Evolutionary conservation across 352 stramenopile genomes (phyloP).

Genomic region (Pythium grandisporangium): DNA sequence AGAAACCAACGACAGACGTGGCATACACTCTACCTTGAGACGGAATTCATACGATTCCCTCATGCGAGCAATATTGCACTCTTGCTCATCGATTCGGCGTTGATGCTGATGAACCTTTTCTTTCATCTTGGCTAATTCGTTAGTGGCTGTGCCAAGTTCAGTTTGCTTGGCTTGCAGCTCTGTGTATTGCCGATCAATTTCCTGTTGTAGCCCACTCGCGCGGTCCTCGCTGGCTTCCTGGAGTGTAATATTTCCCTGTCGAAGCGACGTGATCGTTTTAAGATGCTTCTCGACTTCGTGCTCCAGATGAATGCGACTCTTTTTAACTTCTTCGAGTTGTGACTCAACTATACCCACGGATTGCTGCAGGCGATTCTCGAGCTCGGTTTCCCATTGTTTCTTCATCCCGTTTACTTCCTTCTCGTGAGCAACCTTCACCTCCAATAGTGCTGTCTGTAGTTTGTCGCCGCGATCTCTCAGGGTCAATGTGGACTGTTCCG

Average conservation of each 20-base stretch:
- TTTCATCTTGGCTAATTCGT: slow-evolving; percentile 22
- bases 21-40: too few relatives aligned
- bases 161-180: slow-evolving; percentile 33
- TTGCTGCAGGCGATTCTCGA: slow-evolving; percentile 46
- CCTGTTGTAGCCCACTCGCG: slow-evolving; percentile 14
- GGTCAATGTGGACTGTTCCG: slow-evolving; percentile 12
- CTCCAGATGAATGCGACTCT: slow-evolving; percentile 42
- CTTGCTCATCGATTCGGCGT: slow-evolving; percentile 32
- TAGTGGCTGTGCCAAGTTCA: slow-evolving; percentile 16
- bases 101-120: slow-evolving; percentile 30
- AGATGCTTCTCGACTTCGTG: slow-evolving; percentile 55
- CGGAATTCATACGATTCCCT: slow-evolving; percentile 39
- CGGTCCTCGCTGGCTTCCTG: slow-evolving; percentile 34
- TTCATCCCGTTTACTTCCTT: slow-evolving; percentile 37
- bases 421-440: slow-evolving; percentile 46
- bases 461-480: slow-evolving; percentile 36
- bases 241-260: slow-evolving; percentile 45
- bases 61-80: slow-evolving; percentile 19
- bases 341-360: slow-evolving; percentile 39
- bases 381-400: slow-evolving; percentile 37
- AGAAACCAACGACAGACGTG: too few relatives aligned
- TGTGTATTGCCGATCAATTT: slow-evolving; percentile 29
- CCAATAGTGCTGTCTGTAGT: slow-evolving; percentile 33
- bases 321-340: slow-evolving; percentile 61
- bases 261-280: slow-evolving; percentile 34